phyloP scores from a whole-genome alignment of 768 basidiomycete genomes.

The Boletus rubescentipes region DNA sequence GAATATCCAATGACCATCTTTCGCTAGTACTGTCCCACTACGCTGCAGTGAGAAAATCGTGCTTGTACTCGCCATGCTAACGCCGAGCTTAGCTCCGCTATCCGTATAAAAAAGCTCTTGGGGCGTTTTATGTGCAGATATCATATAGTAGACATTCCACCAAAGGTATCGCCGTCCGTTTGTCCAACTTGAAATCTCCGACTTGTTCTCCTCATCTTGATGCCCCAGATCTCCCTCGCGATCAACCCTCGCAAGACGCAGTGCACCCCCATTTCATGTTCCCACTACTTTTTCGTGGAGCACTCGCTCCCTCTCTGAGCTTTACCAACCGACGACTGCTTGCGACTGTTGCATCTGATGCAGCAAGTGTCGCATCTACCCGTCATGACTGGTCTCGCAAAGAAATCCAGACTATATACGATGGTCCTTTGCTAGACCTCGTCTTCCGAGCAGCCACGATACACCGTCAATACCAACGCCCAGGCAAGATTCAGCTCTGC shows the following conservation, averaged over 20 bases:
- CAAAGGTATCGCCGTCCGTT: too few relatives aligned
- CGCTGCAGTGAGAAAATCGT: not conserved
- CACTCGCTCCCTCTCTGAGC: constrained; percentile 8
- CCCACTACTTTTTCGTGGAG: constrained; percentile 3
- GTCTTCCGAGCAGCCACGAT: constrained; percentile 83
- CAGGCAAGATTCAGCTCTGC: constrained; percentile 90
- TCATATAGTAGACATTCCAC: not conserved
- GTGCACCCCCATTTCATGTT: constrained; percentile 12
- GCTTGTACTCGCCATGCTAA: not conserved
- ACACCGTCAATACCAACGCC: constrained; percentile 85
- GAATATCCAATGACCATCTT: constrained; percentile 2
- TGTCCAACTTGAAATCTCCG: constrained; percentile 8
- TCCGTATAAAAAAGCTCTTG: too few relatives aligned
- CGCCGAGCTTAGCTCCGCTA: not conserved
- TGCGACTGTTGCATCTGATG: constrained; percentile 50
- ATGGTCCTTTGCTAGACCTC: constrained; percentile 83
- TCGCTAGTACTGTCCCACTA: not conserved
- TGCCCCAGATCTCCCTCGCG: too few relatives aligned
- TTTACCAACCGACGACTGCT: constrained; percentile 45
- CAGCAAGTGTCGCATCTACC: constrained; percentile 21
- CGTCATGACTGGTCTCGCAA: constrained; percentile 71
- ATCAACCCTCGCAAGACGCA: not conserved
- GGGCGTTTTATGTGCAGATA: not conserved
- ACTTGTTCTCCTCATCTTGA: not conserved
- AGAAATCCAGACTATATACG: constrained; percentile 85